Conservation (phyloP, 768 basidiomycete genomes). For the Boletus insuetus region DNA sequence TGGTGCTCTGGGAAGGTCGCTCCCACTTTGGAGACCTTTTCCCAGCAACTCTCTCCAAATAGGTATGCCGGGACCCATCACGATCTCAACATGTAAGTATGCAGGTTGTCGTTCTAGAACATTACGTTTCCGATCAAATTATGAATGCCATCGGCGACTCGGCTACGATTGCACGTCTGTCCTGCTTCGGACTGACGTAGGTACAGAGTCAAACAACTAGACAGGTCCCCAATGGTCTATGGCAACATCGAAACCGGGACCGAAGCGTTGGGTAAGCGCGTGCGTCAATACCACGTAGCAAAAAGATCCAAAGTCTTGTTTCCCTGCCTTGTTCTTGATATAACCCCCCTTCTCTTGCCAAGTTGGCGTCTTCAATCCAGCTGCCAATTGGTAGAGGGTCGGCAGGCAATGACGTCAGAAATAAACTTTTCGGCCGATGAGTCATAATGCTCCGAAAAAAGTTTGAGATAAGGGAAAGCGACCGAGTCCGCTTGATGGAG, state of each 20-base stretch:
- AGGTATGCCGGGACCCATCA: no score
- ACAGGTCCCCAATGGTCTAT: no score
- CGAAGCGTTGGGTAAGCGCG: no score
- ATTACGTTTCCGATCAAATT: neutral
- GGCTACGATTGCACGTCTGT: neutral
- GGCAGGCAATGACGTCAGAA: constrained; percentile 1
- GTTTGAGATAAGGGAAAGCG: neutral
- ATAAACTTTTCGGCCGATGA: constrained; percentile 1
- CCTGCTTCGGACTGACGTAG: no score
- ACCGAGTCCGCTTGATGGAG: neutral
- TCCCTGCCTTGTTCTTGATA: no score
- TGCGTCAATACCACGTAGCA: neutral
- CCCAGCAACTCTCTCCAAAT: no score
- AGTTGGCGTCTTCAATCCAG: neutral
- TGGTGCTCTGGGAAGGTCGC: no score
- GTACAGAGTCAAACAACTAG: no score
- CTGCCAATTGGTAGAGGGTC: neutral
- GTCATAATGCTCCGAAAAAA: neutral
- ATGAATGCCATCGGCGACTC: neutral
- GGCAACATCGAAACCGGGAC: no score
- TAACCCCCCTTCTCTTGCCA: neutral
- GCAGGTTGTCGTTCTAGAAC: neutral
- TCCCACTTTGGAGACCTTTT: no score
- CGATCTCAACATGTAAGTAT: no score
- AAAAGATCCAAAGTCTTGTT: neutral